Conservation (phyloP, 2,329 filamentous ascomycete genomes). For the Pseudogymnoascus sp. region DNA sequence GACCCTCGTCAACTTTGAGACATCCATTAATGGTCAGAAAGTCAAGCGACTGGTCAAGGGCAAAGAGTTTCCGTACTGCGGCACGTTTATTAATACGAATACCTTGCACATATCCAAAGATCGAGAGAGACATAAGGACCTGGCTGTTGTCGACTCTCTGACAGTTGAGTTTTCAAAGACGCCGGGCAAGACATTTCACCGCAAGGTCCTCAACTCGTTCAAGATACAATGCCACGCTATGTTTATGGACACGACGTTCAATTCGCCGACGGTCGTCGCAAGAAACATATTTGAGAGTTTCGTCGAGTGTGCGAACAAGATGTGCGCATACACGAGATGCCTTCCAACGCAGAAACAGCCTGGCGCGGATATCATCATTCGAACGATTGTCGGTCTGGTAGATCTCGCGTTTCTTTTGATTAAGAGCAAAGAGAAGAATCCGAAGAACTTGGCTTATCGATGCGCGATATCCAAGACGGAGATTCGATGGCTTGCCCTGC, state of each 20-base stretch:
- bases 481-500: slow-evolving; percentile 47
- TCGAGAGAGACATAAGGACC: slow-evolving; percentile 45
- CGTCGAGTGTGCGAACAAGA: slow-evolving; percentile 70
- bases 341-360: slow-evolving; percentile 55
- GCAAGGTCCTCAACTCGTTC: slow-evolving; percentile 71
- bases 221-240: slow-evolving; percentile 80
- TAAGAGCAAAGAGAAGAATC: slow-evolving; percentile 23
- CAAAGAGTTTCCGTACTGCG: slow-evolving; percentile 78
- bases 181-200: slow-evolving; percentile 72
- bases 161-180: slow-evolving; percentile 69
- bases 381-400: slow-evolving; percentile 23
- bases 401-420: slow-evolving; percentile 25
- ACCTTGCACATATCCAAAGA: slow-evolving; percentile 73
- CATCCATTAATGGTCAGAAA: slow-evolving; percentile 46
- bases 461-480: slow-evolving; percentile 4
- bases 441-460: not conserved
- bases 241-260: slow-evolving; percentile 76
- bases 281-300: slow-evolving; percentile 73
- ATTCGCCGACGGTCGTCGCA: slow-evolving; percentile 62
- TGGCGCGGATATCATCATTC: slow-evolving; percentile 49
- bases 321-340: slow-evolving; percentile 55
- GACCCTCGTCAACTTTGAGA: slow-evolving; percentile 77
- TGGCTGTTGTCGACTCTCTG: slow-evolving; percentile 60
- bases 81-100: slow-evolving; percentile 65
- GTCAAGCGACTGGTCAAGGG: slow-evolving; percentile 44